Percentiles rank a stretch among this genome's conserved stretches.
phyloP scores from a whole-genome alignment of 2,329 filamentous ascomycete genomes.

The Onygenales sp. region DNA sequence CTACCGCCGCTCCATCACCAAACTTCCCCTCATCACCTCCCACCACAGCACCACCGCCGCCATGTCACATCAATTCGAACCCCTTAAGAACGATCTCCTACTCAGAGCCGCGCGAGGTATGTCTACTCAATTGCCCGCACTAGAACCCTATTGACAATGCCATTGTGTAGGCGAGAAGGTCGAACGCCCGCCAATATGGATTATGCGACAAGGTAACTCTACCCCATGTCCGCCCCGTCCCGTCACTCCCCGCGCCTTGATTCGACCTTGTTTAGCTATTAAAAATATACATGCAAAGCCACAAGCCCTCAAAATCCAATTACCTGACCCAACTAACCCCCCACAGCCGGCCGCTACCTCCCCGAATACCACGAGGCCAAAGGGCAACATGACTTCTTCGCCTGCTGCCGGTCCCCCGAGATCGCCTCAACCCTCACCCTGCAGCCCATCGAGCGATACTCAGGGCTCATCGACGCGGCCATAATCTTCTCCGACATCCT shows the following conservation, averaged over 20 bases:
- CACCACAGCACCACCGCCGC: not conserved
- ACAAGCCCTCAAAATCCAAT: too few relatives aligned
- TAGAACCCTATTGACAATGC: not conserved
- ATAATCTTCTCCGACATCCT: conserved; percentile 99
- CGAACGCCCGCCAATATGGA: conserved; percentile 92
- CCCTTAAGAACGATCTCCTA: conserved; percentile 86
- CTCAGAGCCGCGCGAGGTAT: conserved; percentile 81
- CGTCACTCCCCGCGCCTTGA: not conserved
- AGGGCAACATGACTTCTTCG: conserved; percentile 86
- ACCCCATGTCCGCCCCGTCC: conserved; percentile 1
- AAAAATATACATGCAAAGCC: too few relatives aligned
- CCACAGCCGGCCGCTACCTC: conserved; percentile 81
- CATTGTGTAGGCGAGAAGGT: conserved; percentile 64
- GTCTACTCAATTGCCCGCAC: conserved; percentile 2
- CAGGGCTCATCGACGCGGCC: conserved; percentile 83
- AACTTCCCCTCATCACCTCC: not conserved
- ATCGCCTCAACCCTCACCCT: conserved; percentile 88
- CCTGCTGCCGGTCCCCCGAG: conserved; percentile 88
- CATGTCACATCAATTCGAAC: conserved; percentile 49
- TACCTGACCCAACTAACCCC: not conserved
- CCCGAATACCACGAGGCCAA: conserved; percentile 97
- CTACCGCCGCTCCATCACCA: not conserved
- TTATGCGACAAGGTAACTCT: conserved; percentile 88
- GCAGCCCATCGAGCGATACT: conserved; percentile 87
- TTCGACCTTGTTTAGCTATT: too few relatives aligned